Percentiles rank a stretch among this genome's conserved stretches.
Conservation (phyloP, 1,284 basidiomycete genomes). For the Rhodotorula sp. region DNA sequence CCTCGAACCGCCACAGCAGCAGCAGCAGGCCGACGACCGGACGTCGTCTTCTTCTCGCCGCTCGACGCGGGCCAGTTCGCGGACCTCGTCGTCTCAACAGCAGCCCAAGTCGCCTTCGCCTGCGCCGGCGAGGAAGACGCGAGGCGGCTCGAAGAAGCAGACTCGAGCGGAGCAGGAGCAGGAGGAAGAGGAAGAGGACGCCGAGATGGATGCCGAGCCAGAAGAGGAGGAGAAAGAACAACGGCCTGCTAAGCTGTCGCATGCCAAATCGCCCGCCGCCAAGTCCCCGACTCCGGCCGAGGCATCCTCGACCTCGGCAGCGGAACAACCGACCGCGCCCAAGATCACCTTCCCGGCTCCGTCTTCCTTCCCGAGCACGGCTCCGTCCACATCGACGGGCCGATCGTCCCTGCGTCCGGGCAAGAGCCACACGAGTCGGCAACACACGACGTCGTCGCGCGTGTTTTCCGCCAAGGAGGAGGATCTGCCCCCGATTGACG, state of each 20-base stretch:
- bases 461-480: conserved; percentile 43
- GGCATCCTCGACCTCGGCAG: not conserved
- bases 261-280: not conserved
- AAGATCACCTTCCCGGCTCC: conserved; percentile 29
- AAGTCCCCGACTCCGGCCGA: conserved; percentile 17
- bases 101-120: conserved; percentile 19
- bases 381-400: conserved; percentile 13
- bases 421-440: conserved; percentile 35
- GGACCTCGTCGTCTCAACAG: not conserved
- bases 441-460: conserved; percentile 31
- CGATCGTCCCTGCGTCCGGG: conserved; percentile 41
- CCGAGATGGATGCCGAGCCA: not conserved
- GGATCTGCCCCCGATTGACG: conserved; percentile 40
- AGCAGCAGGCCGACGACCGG: not conserved
- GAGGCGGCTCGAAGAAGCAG: not conserved
- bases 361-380: conserved; percentile 20
- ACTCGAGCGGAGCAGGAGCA: not conserved
- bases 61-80: conserved; percentile 21
- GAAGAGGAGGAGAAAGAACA: not conserved
- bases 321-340: not conserved
- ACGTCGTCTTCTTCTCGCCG: conserved; percentile 7
- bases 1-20: conserved; percentile 23
- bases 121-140: conserved; percentile 3
- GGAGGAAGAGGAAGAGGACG: not conserved
- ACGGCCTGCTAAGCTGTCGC: not conserved